Evolutionary conservation across 2,329 filamentous ascomycete species (phyloP).

Genomic region (Didymosphaeria variabile): DNA sequence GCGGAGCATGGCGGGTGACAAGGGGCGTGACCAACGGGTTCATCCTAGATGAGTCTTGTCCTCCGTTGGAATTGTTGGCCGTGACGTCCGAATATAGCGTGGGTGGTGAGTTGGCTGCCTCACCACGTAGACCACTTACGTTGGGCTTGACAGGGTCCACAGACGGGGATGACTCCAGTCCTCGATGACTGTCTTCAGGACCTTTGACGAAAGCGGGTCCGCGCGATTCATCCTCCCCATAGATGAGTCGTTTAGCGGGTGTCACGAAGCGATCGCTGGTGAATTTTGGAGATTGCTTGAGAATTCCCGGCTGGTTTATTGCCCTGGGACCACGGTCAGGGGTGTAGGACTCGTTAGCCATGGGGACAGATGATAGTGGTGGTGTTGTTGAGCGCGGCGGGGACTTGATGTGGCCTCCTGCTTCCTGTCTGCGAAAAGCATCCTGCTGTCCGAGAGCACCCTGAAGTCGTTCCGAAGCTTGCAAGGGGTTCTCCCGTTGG

Average conservation of each 20-base stretch:
- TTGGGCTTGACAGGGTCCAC: constrained; percentile 44
- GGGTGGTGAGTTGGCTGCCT: constrained; percentile 48
- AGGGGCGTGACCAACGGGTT: constrained; percentile 69
- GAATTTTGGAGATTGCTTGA: constrained; percentile 45
- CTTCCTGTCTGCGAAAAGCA: constrained; percentile 30
- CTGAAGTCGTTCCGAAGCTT: constrained; percentile 61
- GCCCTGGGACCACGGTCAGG: constrained; percentile 62
- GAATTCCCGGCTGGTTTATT: constrained; percentile 27
- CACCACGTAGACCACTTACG: constrained; percentile 42
- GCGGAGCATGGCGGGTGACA: constrained; percentile 76
- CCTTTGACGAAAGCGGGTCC: constrained; percentile 34
- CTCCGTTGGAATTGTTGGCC: constrained; percentile 40
- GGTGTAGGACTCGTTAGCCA: constrained; percentile 62
- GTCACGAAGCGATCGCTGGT: constrained; percentile 43
- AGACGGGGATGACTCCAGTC: constrained; percentile 42
- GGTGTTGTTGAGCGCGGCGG: constrained; percentile 58
- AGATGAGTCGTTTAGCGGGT: constrained; percentile 45
- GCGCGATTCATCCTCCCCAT: constrained; percentile 35
- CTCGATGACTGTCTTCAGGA: constrained; percentile 29
- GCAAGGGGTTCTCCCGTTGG: constrained; percentile 60
- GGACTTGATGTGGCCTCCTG: constrained; percentile 46
- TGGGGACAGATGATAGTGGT: constrained; percentile 57
- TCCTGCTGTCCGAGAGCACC: constrained; percentile 44
- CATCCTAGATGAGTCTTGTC: constrained; percentile 35
- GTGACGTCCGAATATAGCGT: constrained; percentile 47